phyloP scores from a whole-genome alignment of 2,329 filamentous ascomycete species.

The Hypoxylon sp. region DNA sequence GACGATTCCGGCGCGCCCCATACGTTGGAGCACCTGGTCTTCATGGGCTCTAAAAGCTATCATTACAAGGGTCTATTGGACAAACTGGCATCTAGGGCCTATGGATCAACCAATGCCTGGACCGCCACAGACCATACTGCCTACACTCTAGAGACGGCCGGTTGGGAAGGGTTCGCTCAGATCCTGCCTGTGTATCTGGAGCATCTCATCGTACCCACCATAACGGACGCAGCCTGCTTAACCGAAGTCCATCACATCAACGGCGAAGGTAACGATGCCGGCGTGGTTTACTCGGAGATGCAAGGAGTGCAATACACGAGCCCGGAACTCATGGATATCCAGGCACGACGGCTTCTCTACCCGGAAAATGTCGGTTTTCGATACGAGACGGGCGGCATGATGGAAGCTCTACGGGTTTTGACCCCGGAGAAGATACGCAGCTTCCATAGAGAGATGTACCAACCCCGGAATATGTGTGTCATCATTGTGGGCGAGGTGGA shows the following conservation, averaged over 20 bases:
- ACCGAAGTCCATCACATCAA: slow-evolving; percentile 98
- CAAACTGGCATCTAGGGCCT: slow-evolving; percentile 90
- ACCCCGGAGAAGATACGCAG: slow-evolving; percentile 90
- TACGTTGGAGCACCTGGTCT: slow-evolving; percentile 82
- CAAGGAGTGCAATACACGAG: slow-evolving; percentile 90
- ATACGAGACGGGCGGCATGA: slow-evolving; percentile 98
- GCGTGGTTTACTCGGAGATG: slow-evolving; percentile 99
- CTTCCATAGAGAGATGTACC: slow-evolving; percentile 97
- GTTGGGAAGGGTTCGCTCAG: slow-evolving; percentile 96
- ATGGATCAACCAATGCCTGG: slow-evolving; percentile 96
- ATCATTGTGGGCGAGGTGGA: slow-evolving; percentile 93
- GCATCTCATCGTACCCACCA: slow-evolving; percentile 87
- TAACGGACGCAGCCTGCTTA: slow-evolving; percentile 91
- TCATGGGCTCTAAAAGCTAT: slow-evolving; percentile 93
- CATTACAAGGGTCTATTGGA: slow-evolving; percentile 95
- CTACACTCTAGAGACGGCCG: slow-evolving; percentile 93
- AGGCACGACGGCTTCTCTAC: slow-evolving; percentile 81
- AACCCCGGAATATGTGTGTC: slow-evolving; percentile 92
- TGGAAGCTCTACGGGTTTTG: slow-evolving; percentile 85
- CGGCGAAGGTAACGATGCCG: slow-evolving; percentile 91
- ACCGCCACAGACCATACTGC: slow-evolving; percentile 96
- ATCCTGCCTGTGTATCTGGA: slow-evolving; percentile 95
- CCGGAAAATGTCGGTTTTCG: slow-evolving; percentile 90
- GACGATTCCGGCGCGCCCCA: slow-evolving; percentile 95
- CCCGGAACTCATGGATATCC: slow-evolving; percentile 85